Conservation (phyloP, 1,284 basidiomycete species). For the Cutaneotrichosporon sp. region DNA sequence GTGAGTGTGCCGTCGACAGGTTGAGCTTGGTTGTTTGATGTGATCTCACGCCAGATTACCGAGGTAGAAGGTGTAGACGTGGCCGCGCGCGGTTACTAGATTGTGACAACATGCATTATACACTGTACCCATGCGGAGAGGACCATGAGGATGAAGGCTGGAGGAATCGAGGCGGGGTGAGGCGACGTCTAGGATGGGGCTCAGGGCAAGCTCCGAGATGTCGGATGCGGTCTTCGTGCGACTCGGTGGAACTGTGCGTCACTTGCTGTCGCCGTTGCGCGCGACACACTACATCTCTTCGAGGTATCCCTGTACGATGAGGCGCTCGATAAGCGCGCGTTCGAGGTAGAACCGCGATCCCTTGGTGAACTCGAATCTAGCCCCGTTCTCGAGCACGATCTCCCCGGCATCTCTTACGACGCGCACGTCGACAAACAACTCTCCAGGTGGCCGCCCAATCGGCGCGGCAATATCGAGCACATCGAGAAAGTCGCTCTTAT, state of each 20-base stretch:
- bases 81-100: constrained; percentile 1
- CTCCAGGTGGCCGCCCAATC: constrained; percentile 63
- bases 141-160: not conserved
- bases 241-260: too few species aligned
- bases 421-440: constrained; percentile 53
- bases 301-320: constrained; percentile 87
- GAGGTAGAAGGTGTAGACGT: constrained; percentile 25
- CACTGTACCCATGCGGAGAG: constrained; percentile 15
- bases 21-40: not conserved
- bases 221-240: not conserved
- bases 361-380: constrained; percentile 80
- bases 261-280: not conserved
- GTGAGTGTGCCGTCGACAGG: not conserved
- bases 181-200: not conserved
- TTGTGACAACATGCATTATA: constrained; percentile 27
- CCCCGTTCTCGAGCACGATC: constrained; percentile 78
- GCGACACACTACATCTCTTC: constrained; percentile 57
- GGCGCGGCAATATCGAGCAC: constrained; percentile 81
- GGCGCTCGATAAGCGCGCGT: constrained; percentile 80
- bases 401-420: constrained; percentile 75
- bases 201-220: not conserved
- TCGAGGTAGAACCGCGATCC: constrained; percentile 84
- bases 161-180: not conserved
- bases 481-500: constrained; percentile 78
- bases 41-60: constrained; percentile 3